Base-by-base conservation (phyloP, 169 alveolate species). In the Babesia gibsoni region DNA sequence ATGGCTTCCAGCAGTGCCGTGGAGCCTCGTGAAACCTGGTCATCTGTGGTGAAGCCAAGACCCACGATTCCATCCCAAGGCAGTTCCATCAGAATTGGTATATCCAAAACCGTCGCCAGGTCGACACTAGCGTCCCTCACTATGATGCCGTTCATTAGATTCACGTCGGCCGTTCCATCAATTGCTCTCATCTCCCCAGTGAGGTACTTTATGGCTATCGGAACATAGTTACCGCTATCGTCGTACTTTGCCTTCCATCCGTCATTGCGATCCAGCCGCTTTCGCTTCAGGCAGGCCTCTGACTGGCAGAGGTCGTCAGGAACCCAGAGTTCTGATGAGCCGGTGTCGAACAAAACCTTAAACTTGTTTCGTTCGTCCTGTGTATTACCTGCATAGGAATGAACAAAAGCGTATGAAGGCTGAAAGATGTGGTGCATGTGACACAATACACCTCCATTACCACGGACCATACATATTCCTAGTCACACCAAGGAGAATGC, bases 11-110 rank as follows among this genome's bases (percentile, higher is more conserved):
- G 68, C 68, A 86, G 72, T 2, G 92, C 70, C 49, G 64, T 75
- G 39, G 88, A 65, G 37, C 92, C 92, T 3, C 92, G 84, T 36
- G 75, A 37, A 22, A 23, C 48, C 20, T 82, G 81, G 30, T 86
- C 92, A 22, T 70, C 85, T 25, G 87, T 86, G 52, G 65, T 78
- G 67, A 86, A 88, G 23, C 92, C 92, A 45, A 88, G 52, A 4
- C 92, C 92, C 32, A 88, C 49, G 35, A 88, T 88, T 5, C 92
- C 92, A 61, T 88, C 92, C 92, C 86, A 77, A 22, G 72, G 73
- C 35, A 67, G 27, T 12, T 77, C 64, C 58, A 41, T 52, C 20
- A 67, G 49, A 2, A 52, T 50, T 14, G 86, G 86, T 6, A 77
- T 68, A 27, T 77, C 53, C n/a, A 67, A n/a, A 10, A 57, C 46